phyloP scores from a whole-genome alignment of 495 filamentous ascomycete species.

The Letharia lupina region DNA sequence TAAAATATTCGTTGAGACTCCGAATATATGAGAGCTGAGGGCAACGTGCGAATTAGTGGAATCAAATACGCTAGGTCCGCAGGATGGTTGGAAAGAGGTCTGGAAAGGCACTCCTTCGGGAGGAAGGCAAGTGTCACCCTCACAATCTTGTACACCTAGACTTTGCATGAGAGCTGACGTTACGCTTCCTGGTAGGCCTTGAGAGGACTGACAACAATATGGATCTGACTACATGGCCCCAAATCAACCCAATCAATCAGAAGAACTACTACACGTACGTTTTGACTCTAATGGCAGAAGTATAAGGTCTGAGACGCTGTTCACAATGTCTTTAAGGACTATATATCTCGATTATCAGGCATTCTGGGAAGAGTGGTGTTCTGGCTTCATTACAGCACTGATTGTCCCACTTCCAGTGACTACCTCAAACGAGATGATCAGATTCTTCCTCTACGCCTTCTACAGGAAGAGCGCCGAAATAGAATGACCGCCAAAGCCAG shows the following conservation, averaged over 20 bases:
- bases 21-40: background rate
- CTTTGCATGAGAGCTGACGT: constrained; percentile 1
- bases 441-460: constrained; percentile 76
- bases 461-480: constrained; percentile 72
- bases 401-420: constrained; percentile 47
- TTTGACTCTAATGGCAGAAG: background rate
- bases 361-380: background rate
- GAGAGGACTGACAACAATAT: constrained; percentile 96
- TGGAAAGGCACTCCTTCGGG: constrained; percentile 53
- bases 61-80: background rate
- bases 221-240: constrained; percentile 88
- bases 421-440: constrained; percentile 98
- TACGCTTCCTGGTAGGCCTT: constrained; percentile 51
- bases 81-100: constrained; percentile 59
- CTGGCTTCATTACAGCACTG: background rate
- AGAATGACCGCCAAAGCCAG: constrained; percentile 73
- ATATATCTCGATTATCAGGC: background rate
- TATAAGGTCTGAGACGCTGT: background rate
- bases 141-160: background rate
- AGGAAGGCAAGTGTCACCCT: constrained; percentile 44
- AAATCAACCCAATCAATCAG: constrained; percentile 87
- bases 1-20: background rate
- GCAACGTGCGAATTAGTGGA: background rate
- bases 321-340: background rate
- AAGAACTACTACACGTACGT: constrained; percentile 99